These are phyloP conservation scores for Colletotrichum endophyticum DNA, from an alignment of 2,329 filamentous ascomycete genomes.

Conservation along the genomic window DNA sequence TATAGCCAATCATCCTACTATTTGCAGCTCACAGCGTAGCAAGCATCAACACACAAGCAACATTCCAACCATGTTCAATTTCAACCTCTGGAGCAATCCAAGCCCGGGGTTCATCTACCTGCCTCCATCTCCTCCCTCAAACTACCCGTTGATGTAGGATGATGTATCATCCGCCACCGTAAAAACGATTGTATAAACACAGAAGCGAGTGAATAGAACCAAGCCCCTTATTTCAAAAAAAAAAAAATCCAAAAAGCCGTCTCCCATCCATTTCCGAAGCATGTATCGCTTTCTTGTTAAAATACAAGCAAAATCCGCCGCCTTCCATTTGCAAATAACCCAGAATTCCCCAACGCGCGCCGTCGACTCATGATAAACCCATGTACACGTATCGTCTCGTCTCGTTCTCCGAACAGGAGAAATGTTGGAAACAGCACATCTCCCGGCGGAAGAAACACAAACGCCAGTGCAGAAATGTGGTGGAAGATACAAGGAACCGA, in stretches of 20 bases:
- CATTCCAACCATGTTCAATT: too few species aligned
- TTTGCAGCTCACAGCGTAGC: too few species aligned
- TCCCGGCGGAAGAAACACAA: background rate
- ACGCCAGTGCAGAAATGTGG: background rate
- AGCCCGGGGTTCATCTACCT: too few species aligned
- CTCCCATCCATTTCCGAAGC: background rate
- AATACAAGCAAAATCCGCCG: background rate
- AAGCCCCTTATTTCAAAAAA: background rate
- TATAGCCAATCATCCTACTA: too few species aligned
- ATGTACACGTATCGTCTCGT: background rate
- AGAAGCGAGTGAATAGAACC: background rate
- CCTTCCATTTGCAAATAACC: background rate
- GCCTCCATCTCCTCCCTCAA: too few species aligned
- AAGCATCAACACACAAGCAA: too few species aligned
- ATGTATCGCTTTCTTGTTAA: background rate
- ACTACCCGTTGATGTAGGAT: rapidly evolving
- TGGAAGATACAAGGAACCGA: background rate
- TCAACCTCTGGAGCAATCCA: too few species aligned
- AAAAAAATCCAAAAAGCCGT: background rate
- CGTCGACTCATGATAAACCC: background rate
- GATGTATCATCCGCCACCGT: too few species aligned
- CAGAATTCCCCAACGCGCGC: background rate
- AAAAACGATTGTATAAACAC: background rate
- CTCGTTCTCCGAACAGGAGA: background rate
- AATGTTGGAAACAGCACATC: background rate